A percentile compares a stretch with the other conserved stretches of the same genome.
Evolutionary conservation across 306 rosid species (phyloP).

Genomic region (Trifolium dubium): DNA sequence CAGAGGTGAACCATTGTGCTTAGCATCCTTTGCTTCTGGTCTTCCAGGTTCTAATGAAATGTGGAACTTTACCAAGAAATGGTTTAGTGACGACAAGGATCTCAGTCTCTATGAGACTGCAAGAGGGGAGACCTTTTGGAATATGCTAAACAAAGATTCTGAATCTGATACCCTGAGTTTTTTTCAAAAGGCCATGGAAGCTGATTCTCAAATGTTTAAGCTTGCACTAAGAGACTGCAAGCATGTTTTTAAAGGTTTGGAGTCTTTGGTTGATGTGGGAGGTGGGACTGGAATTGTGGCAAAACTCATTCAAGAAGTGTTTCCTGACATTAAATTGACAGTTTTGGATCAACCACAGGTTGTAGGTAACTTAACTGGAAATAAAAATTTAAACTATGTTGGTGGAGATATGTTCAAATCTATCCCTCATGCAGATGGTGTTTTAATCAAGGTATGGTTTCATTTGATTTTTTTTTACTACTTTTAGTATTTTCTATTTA

Average conservation of each 20-base stretch:
- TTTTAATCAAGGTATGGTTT: slow-evolving; percentile 54
- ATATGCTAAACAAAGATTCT: not conserved
- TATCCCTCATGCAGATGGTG: slow-evolving; percentile 57
- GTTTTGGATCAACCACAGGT: slow-evolving; percentile 57
- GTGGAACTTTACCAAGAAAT: not conserved
- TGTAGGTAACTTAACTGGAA: slow-evolving; percentile 40
- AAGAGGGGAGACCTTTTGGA: not conserved
- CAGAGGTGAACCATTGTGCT: not conserved
- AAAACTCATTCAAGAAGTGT: slow-evolving; percentile 42
- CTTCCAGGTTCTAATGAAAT: not conserved
- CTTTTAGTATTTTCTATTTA: no score
- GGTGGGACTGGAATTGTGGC: slow-evolving; percentile 50
- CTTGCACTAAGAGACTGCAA: not conserved
- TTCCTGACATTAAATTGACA: slow-evolving; percentile 54
- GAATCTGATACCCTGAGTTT: not conserved
- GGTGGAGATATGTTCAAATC: slow-evolving; percentile 60
- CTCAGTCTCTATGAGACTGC: not conserved
- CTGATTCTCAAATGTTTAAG: not conserved
- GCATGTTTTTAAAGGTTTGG: slow-evolving; percentile 52
- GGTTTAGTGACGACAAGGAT: not conserved
- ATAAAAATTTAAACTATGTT: slow-evolving; percentile 49
- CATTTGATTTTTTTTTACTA: no score
- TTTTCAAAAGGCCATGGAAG: not conserved
- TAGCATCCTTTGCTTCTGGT: not conserved
- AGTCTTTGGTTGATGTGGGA: slow-evolving; percentile 49